Evolutionary conservation across 345 rosid genomes (phyloP).

Genomic region (Psidium friedrichsthalianum): DNA sequence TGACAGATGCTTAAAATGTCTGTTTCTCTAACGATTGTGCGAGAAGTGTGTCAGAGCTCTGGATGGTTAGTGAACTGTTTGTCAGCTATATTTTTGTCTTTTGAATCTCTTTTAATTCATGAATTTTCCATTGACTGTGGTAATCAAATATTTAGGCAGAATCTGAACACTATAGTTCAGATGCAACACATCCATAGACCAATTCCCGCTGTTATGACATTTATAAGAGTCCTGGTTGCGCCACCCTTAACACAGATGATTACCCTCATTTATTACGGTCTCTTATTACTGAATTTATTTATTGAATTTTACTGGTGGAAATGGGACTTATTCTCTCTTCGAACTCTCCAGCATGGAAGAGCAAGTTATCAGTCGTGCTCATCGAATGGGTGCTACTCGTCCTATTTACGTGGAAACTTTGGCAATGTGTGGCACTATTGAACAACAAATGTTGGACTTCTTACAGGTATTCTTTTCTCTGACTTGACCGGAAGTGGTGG

Average conservation of each 20-base stretch:
- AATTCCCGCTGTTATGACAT: background rate
- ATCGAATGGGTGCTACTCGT: conserved; percentile 87
- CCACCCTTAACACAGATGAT: background rate
- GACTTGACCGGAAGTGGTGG: background rate
- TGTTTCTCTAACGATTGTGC: background rate
- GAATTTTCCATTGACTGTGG: background rate
- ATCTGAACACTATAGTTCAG: background rate
- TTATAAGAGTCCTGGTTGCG: background rate
- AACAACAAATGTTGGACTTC: conserved; percentile 85
- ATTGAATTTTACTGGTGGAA: background rate
- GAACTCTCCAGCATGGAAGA: conserved; percentile 68
- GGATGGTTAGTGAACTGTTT: background rate
- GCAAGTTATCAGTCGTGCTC: conserved; percentile 91
- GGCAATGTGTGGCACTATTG: conserved; percentile 87
- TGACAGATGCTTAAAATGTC: background rate
- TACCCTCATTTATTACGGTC: background rate
- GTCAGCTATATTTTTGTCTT: background rate
- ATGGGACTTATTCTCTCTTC: background rate
- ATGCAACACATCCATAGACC: background rate
- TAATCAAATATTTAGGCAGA: background rate
- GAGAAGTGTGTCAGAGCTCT: background rate
- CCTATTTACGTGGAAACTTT: conserved; percentile 81
- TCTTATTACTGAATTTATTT: background rate
- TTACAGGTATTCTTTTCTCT: conserved; percentile 37
- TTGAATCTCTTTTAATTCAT: background rate